Conservation (phyloP, 129 eudicot species). For the Kitagawia praeruptora region DNA sequence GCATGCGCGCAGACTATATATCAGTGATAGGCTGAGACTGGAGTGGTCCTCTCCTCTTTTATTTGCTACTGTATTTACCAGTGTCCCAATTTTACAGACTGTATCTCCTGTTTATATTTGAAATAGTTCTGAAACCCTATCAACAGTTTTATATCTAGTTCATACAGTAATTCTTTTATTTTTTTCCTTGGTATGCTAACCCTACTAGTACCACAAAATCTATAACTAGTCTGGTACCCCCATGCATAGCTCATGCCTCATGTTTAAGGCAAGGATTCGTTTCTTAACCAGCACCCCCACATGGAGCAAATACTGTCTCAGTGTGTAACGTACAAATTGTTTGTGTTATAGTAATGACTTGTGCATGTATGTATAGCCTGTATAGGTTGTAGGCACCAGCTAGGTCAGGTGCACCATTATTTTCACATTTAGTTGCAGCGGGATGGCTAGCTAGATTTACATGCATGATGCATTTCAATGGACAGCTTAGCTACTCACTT, state of each 20-base stretch:
- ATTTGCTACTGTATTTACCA: background rate
- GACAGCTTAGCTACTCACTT: background rate
- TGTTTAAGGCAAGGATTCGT: background rate
- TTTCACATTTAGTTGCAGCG: background rate
- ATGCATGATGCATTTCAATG: background rate
- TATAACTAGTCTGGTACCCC: background rate
- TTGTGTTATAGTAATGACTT: no score
- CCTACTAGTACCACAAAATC: background rate
- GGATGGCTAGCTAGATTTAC: background rate
- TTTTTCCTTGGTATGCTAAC: background rate
- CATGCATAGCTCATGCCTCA: no score
- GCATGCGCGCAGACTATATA: slow-evolving; percentile 3
- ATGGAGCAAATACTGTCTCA: background rate
- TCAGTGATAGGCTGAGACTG: background rate
- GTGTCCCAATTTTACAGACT: slow-evolving; percentile 1
- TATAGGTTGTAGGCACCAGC: background rate
- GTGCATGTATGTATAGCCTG: background rate
- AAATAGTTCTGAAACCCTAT: background rate
- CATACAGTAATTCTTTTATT: background rate
- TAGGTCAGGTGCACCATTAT: background rate
- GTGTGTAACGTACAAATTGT: no score
- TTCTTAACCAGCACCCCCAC: background rate
- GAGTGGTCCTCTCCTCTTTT: background rate
- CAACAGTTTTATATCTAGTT: background rate
- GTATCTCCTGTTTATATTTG: background rate